Evolutionary conservation across 352 stramenopile species (phyloP), one percentile per base, ranked within the genome.

Genomic region (Pythium chondricola): DNA sequence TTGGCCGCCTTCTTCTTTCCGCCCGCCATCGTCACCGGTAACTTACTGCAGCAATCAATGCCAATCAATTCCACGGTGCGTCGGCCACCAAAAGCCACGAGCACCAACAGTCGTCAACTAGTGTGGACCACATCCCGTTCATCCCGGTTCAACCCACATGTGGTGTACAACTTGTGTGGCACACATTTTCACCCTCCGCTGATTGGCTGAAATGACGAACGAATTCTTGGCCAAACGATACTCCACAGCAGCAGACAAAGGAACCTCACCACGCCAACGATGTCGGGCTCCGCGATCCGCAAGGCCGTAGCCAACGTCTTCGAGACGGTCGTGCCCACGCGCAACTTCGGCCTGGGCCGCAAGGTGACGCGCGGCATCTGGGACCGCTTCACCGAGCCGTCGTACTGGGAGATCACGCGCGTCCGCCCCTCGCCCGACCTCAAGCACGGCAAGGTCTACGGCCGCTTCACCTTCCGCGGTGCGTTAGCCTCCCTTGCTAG

Each of bases 361-460:
- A 79, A 75, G 38, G 74, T 93, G 40, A 90, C 76, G 38, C 78
- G 81, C 50, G 65, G 57, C 24, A 88, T 86, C 61, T 93, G 81
- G 81, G 45, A 69, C 47, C 80, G 79, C 44, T 90, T 84, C 55
- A 53, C 61, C 7, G 81, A 86, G 63, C 69, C 78, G 14, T 85
- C 74, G 18, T 90, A 74, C 60, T 87, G 80, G 71, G 81, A 93
- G 61, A 73, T 93, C 54, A 87, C 83, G 62, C 77, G 81, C 54
- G 67, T 93, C 27, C 70, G 62, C 27, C 81, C 81, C 29, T 82
- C 81, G 39, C 51, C 48, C 2, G 81, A 93, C 61, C 74, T 93
- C 50, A 88, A 86, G 68, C 81, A 93, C 65, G 81, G 81, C 69
- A 93, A 93, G 67, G 76, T 81, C 27, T 93, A 76, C 61, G 81